phyloP scores from a whole-genome alignment of 345 rosid genomes.

The Hibiscus trionum region DNA sequence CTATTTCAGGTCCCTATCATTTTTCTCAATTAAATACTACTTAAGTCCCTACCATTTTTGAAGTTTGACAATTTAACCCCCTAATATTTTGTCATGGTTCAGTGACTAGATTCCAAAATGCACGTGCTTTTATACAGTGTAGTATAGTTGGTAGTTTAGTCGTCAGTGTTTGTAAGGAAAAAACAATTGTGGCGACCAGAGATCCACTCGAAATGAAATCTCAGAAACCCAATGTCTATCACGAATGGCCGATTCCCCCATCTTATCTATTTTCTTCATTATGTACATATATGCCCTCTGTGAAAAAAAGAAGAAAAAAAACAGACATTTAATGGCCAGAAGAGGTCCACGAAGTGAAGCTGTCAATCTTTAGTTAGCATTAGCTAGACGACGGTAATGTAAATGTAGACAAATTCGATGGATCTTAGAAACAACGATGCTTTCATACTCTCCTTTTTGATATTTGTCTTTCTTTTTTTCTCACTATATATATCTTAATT shows the following conservation, averaged over 20 bases:
- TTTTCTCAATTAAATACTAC: too few relatives aligned
- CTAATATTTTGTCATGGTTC: too few relatives aligned
- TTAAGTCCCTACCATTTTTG: too few relatives aligned
- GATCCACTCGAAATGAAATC: slow-evolving; percentile 19
- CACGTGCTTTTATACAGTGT: too few relatives aligned
- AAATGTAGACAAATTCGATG: slow-evolving; percentile 7
- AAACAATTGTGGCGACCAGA: slow-evolving; percentile 22
- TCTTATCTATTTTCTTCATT: slow-evolving; percentile 21
- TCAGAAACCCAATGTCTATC: slow-evolving; percentile 19
- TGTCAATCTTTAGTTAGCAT: slow-evolving; percentile 3
- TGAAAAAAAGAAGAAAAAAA: too few relatives aligned
- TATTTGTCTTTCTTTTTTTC: background rate
- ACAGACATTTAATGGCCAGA: background rate
- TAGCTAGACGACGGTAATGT: background rate
- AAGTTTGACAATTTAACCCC: too few relatives aligned
- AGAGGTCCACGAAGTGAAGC: slow-evolving; percentile 17
- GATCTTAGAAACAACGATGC: slow-evolving; percentile 10
- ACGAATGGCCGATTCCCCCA: slow-evolving; percentile 7
- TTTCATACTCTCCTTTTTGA: background rate
- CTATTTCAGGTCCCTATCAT: too few relatives aligned
- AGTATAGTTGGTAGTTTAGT: background rate
- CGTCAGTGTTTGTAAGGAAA: slow-evolving; percentile 5
- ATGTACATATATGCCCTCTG: too few relatives aligned
- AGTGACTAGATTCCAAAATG: too few relatives aligned
- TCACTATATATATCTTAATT: too few relatives aligned